Evolutionary conservation across 129 eudicot genomes (phyloP), one percentile per base, ranked within the genome.

Genomic region (Oenanthe sinensis): DNA sequence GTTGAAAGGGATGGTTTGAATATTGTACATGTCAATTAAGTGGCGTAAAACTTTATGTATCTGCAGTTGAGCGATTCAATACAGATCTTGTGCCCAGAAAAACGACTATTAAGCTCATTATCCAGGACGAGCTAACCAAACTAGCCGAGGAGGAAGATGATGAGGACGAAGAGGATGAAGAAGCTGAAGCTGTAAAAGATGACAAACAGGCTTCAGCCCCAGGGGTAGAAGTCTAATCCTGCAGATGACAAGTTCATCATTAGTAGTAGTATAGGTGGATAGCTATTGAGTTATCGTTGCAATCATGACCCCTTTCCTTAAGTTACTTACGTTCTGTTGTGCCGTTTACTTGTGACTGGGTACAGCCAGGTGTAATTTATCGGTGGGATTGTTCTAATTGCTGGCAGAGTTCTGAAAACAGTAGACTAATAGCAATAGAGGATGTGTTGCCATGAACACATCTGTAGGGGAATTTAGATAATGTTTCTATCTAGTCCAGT

Each of bases 101-200:
- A 87, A 70, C 91, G n/a, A 78, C 97, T 3, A 84, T 96, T 81
- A 96, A 96, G 90, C 86, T 85, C 63, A 90, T 96, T 90, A 90
- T 92, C 83, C 97, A 96, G 88, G 96, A 96, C 7, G 99, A 96
- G 89, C 93, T 96, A 28, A 96, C 97, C 15, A 90, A 90, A 79
- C 92, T 96, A 74, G 97, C 99, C n/a, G 97, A 91, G 16, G 97
- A 94, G 83, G 89, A 78, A 37, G 98, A 96, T 3, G 93, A 89
- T 4, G 97, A 95, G 39, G 71, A 89, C 3, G 97, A 95, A 17
- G 71, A 65, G 4, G 97, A 95, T 2, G 97, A 91, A 8, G 92
- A 89, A 63, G 88, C 55, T 24, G 94, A 84, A 68, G 78, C 86
- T 4, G 85, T 36, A 45, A 87, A 84, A 58, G 83, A 79, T 70